These are phyloP conservation scores for Acephala macrosclerotiorum DNA, from an alignment of 2,329 filamentous ascomycete species.

Conservation along the genomic window DNA sequence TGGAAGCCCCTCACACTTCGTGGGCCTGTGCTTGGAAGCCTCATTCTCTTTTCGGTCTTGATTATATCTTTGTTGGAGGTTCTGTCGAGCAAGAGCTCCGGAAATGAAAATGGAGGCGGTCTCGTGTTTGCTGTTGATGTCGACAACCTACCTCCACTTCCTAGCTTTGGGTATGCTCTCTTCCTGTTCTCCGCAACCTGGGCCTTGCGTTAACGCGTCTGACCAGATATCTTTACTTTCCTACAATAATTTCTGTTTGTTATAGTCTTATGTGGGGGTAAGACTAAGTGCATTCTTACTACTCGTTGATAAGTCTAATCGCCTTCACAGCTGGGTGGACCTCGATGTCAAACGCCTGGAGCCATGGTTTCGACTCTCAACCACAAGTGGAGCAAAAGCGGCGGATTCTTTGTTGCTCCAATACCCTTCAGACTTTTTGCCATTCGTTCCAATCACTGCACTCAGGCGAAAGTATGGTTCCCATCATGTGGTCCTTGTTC, in stretches of 20 bases:
- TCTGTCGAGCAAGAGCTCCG: slow-evolving; percentile 44
- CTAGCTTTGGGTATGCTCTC: slow-evolving; percentile 45
- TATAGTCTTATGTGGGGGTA: slow-evolving; percentile 61
- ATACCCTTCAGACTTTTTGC: slow-evolving; percentile 60
- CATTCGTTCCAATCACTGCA: slow-evolving; percentile 52
- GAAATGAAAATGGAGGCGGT: slow-evolving; percentile 47
- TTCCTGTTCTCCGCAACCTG: not conserved
- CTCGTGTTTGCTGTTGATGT: slow-evolving; percentile 41
- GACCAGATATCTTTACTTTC: slow-evolving; percentile 51
- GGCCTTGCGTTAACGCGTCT: not conserved
- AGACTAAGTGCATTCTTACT: not conserved
- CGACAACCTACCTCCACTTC: slow-evolving; percentile 46
- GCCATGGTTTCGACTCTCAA: slow-evolving; percentile 65
- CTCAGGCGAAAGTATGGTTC: slow-evolving; percentile 38
- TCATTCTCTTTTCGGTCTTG: slow-evolving; percentile 48
- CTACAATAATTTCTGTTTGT: slow-evolving; percentile 59
- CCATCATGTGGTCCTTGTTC: slow-evolving; percentile 2
- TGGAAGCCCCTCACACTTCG: slow-evolving; percentile 51
- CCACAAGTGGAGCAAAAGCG: slow-evolving; percentile 50
- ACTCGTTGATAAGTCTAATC: not conserved
- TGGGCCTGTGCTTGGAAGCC: slow-evolving; percentile 46
- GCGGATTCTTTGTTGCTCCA: slow-evolving; percentile 57
- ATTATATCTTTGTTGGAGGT: slow-evolving; percentile 55
- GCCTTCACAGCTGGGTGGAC: slow-evolving; percentile 58
- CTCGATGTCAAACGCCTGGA: slow-evolving; percentile 65